Evolutionary conservation across 139 green algal genomes (phyloP), one percentile per base, ranked within the genome.

Genomic region (Chlorella sp.): DNA sequence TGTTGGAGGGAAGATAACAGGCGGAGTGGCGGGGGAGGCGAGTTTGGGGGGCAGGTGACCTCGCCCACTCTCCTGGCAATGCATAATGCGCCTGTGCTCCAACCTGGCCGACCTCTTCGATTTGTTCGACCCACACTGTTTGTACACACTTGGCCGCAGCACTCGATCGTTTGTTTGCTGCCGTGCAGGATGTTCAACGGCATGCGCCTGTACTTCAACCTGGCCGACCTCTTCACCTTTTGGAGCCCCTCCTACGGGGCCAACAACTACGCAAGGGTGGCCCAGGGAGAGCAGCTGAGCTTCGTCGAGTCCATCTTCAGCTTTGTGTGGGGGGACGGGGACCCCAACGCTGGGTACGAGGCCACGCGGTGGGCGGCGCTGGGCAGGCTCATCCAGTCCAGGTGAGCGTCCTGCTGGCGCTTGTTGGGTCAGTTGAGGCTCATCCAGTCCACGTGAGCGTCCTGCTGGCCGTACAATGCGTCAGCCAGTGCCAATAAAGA

Each of bases 281-380:
- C 31, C 22, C 55, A 30, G 20, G 55, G 32, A 10, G 33, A 74
- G 29, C 66, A 80, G 49, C 87, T 96, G 79, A 90, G 76, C 61
- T 97, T 97, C 60, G 73, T 96, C 35, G 89, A 97, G 81, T 70
- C 87, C 3, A 85, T 97, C 30, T 98, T 98, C 78, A 91, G 80
- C 2, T 98, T 97, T 76, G 95, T 99, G 49, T 98, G 98, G 86
- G 95, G 95, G 0, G 95, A 99, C 79, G 95, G 95, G 0, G 86
- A 99, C 79, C 93, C 94, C 10, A 99, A 99, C 72, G 35, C 75
- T 3, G 82, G 69, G 33, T 94, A 86, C 27, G 92, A 98, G 42
- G 82, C 89, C 63, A 50, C 70, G 35, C 86, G 93, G 1, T 99
- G 94, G 94, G 69, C 83, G 30, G 36, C 70, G 50, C 84, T 98